Evolutionary conservation across 371 early-diverging fungal genomes (phyloP).

Genomic region (Zancudomyces culisetae): DNA sequence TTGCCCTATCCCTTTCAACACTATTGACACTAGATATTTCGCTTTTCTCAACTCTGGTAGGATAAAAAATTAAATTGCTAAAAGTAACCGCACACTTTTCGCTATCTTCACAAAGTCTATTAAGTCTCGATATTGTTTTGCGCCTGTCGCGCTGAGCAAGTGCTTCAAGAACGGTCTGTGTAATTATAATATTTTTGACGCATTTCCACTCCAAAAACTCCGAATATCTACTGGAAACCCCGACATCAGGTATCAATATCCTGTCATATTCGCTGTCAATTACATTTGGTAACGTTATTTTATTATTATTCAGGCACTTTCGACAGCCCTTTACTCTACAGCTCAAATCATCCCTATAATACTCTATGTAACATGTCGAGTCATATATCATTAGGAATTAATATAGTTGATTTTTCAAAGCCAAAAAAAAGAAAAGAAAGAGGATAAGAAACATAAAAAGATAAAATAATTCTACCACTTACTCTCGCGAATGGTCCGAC

Average conservation of each 20-base stretch:
- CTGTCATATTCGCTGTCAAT: not conserved
- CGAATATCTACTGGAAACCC: constrained; percentile 4
- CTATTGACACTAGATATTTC: not conserved
- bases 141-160: not conserved
- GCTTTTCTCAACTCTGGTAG: not conserved
- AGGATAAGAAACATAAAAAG: too few relatives aligned
- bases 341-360: constrained; percentile 1
- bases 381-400: not conserved
- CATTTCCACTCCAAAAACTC: not conserved
- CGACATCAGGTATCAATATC: constrained; percentile 1
- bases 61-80: not conserved
- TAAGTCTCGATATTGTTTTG: not conserved
- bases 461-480: not conserved
- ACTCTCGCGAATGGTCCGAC: not conserved
- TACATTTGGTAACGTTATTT: not conserved
- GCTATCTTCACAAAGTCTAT: not conserved
- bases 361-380: not conserved
- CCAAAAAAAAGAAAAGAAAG: too few relatives aligned
- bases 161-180: constrained; percentile 5
- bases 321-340: not conserved
- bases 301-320: not conserved
- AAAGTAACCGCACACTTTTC: not conserved
- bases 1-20: not conserved
- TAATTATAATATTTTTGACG: not conserved
- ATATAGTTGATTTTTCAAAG: too few relatives aligned